A percentile compares a stretch with the other conserved stretches of the same genome.
Conservation (phyloP, 805 yeast genomes). For the Saturnispora hagleri region DNA sequence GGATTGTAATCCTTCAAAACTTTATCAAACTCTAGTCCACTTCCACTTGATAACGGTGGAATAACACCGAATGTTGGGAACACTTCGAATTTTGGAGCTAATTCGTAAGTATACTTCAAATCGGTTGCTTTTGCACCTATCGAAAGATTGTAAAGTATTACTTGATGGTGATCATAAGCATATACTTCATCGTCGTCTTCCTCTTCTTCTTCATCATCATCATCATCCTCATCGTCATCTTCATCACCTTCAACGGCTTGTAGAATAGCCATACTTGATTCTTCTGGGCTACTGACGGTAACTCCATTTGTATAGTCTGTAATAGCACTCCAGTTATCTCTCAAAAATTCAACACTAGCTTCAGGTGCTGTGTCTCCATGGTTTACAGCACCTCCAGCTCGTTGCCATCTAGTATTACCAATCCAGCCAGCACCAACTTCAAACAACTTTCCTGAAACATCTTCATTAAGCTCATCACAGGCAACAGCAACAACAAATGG, state of each 20-base stretch:
- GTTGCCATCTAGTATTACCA: constrained; percentile 91
- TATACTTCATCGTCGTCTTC: constrained; percentile 39
- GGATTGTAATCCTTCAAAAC: constrained; percentile 79
- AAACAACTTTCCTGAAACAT: constrained; percentile 66
- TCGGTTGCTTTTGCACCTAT: constrained; percentile 78
- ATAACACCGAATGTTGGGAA: constrained; percentile 87
- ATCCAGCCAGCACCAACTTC: constrained; percentile 98
- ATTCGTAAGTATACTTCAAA: constrained; percentile 72
- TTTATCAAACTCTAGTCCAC: constrained; percentile 47
- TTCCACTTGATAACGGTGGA: constrained; percentile 61
- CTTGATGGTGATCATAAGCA: constrained; percentile 56
- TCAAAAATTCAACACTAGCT: constrained; percentile 56
- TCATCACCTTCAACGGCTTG: constrained; percentile 47
- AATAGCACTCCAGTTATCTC: constrained; percentile 57
- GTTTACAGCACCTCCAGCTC: constrained; percentile 75
- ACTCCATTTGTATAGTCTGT: constrained; percentile 51
- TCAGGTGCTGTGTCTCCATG: constrained; percentile 34
- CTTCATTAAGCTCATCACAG: constrained; percentile 49
- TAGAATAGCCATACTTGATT: constrained; percentile 72
- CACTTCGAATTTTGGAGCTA: constrained; percentile 66
- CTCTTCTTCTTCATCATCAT: constrained; percentile 36
- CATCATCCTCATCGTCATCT: constrained; percentile 38
- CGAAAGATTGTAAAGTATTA: constrained; percentile 79
- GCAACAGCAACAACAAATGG: constrained; percentile 77
- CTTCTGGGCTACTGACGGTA: constrained; percentile 56